Conservation (phyloP, 1,284 basidiomycete genomes). For the Thecaphora thlaspeos region DNA sequence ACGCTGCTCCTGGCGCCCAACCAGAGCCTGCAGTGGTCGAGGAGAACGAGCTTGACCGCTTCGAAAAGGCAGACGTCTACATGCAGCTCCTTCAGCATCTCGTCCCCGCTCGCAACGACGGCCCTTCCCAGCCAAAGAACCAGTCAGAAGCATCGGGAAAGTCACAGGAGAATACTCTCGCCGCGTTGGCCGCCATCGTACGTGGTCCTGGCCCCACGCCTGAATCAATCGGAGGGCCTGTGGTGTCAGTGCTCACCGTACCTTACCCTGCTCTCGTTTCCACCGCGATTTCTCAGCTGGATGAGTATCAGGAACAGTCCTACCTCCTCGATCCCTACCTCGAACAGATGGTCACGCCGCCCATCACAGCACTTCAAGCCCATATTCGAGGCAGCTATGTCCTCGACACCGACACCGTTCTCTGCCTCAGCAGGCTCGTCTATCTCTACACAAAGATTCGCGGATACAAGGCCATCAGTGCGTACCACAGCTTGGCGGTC, state of each 20-base stretch:
- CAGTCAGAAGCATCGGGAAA: neutral
- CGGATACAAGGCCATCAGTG: slow-evolving; percentile 88
- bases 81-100: slow-evolving; percentile 19
- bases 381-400: slow-evolving; percentile 10
- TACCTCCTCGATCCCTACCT: slow-evolving; percentile 94
- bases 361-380: slow-evolving; percentile 61
- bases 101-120: slow-evolving; percentile 1
- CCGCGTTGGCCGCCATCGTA: slow-evolving; percentile 8
- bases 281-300: slow-evolving; percentile 63
- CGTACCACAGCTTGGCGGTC: slow-evolving; percentile 55
- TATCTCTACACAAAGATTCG: slow-evolving; percentile 85
- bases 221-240: no score
- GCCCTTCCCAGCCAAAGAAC: neutral
- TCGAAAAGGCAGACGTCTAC: slow-evolving; percentile 32
- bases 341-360: slow-evolving; percentile 76
- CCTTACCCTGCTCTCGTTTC: no score
- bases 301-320: slow-evolving; percentile 81
- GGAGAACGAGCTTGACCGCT: slow-evolving; percentile 39
- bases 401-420: slow-evolving; percentile 1
- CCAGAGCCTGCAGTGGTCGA: no score
- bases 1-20: no score
- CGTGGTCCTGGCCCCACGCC: no score
- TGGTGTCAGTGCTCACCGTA: no score
- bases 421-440: slow-evolving; percentile 62
- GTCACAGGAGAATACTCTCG: slow-evolving; percentile 5